Percentiles rank a stretch among this genome's conserved stretches.
Conservation (phyloP, 345 rosid genomes). For the Pistacia atlantica region DNA sequence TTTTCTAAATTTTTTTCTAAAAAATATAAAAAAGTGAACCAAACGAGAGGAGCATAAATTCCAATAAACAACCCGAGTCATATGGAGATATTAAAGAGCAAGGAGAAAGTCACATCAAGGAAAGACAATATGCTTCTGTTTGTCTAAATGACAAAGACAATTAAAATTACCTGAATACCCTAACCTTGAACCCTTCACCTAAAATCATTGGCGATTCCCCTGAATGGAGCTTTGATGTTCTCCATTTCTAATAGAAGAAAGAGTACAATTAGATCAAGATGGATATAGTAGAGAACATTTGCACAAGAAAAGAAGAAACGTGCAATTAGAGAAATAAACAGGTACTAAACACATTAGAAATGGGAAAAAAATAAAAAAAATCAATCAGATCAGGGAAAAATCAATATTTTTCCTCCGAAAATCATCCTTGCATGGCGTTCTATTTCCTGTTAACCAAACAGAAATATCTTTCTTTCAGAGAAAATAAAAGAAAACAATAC, state of each 20-base stretch:
- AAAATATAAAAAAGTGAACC: too few species aligned
- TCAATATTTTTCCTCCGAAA: neutral
- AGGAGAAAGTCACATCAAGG: too few species aligned
- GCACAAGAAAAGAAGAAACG: neutral
- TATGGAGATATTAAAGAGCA: too few species aligned
- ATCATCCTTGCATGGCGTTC: neutral
- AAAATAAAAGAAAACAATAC: neutral
- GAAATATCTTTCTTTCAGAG: neutral
- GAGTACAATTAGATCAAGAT: neutral
- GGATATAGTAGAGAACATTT: neutral
- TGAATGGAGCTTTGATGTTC: conserved; percentile 42
- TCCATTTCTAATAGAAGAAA: conserved; percentile 37
- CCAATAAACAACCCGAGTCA: too few species aligned
- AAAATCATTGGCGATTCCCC: conserved; percentile 56
- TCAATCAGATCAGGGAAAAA: neutral
- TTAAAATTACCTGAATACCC: conserved; percentile 44
- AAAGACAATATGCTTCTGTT: too few species aligned
- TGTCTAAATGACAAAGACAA: neutral
- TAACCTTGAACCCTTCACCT: conserved; percentile 52
- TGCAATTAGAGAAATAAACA: neutral
- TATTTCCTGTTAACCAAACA: neutral
- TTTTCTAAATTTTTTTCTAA: too few species aligned
- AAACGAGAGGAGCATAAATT: too few species aligned
- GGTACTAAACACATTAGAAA: neutral
- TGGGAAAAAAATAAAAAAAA: too few species aligned